Evolutionary conservation across 208 protist genomes (phyloP).

Genomic region (Blastocrithidia nonstop): DNA sequence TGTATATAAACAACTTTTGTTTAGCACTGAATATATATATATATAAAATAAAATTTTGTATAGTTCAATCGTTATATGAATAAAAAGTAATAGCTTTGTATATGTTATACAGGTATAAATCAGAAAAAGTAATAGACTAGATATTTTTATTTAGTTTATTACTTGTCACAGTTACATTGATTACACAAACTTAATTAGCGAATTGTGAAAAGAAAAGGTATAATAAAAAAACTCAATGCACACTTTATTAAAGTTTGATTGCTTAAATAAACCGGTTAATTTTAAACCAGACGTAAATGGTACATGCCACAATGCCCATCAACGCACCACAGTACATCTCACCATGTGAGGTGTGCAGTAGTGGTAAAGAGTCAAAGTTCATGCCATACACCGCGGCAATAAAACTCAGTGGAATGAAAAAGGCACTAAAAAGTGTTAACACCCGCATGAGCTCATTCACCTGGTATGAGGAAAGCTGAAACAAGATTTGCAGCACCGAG

Average conservation of each 20-base stretch:
- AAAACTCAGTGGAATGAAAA: conserved; percentile 78
- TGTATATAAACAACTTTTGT: neutral
- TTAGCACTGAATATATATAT: conserved; percentile 1
- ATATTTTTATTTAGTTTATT: too few species aligned
- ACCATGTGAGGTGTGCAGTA: conserved; percentile 24
- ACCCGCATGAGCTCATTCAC: conserved; percentile 79
- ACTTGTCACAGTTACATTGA: too few species aligned
- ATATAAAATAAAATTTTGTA: neutral
- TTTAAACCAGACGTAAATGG: conserved; percentile 54
- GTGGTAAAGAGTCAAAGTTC: conserved; percentile 68
- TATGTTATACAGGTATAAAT: too few species aligned
- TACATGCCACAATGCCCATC: conserved; percentile 26
- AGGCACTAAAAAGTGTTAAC: conserved; percentile 69
- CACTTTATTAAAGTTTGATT: too few species aligned
- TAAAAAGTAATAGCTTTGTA: too few species aligned
- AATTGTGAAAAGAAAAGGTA: too few species aligned
- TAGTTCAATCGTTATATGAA: too few species aligned
- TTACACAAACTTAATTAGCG: too few species aligned
- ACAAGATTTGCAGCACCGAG: conserved; percentile 58
- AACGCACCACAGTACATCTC: conserved; percentile 33
- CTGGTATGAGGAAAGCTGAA: conserved; percentile 71
- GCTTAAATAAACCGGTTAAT: conserved; percentile 37
- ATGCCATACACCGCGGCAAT: conserved; percentile 73
- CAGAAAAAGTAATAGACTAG: too few species aligned
- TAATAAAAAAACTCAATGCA: too few species aligned